Percentiles rank a stretch among this genome's conserved stretches.
phyloP scores from a whole-genome alignment of 2,329 filamentous ascomycete species.

The Ceratocystis variospora region DNA sequence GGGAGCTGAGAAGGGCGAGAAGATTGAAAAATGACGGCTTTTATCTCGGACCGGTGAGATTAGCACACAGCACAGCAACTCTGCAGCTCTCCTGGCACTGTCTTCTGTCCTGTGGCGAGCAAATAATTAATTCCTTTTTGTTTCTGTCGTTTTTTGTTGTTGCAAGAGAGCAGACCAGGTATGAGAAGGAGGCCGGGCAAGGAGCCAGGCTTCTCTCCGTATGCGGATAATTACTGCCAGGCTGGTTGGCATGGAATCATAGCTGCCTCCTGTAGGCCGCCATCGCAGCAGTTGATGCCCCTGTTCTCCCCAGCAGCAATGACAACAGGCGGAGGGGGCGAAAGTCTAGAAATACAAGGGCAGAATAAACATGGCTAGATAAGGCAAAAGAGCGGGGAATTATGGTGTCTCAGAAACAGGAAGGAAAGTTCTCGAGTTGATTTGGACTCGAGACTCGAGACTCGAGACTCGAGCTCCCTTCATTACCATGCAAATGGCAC shows the following conservation, averaged over 20 bases:
- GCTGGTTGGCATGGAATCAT: no score
- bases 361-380: not conserved
- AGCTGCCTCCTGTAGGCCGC: no score
- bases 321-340: not conserved
- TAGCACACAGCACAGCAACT: not conserved
- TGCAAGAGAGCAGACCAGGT: no score
- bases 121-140: not conserved
- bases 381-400: not conserved
- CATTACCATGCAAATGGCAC: not conserved
- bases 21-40: no score
- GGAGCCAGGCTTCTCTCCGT: no score
- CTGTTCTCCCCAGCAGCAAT: no score
- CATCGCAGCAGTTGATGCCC: no score
- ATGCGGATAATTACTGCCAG: no score
- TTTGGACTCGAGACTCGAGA: not conserved
- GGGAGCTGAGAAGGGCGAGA: not conserved
- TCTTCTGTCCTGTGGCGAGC: not conserved
- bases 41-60: not conserved
- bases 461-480: conserved; percentile 2
- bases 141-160: no score
- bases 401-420: not conserved
- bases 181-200: no score
- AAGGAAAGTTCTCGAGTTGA: not conserved
- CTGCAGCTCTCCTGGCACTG: not conserved
- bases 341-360: not conserved